phyloP scores from a whole-genome alignment of 306 rosid species.

The Hippophae tibetana region DNA sequence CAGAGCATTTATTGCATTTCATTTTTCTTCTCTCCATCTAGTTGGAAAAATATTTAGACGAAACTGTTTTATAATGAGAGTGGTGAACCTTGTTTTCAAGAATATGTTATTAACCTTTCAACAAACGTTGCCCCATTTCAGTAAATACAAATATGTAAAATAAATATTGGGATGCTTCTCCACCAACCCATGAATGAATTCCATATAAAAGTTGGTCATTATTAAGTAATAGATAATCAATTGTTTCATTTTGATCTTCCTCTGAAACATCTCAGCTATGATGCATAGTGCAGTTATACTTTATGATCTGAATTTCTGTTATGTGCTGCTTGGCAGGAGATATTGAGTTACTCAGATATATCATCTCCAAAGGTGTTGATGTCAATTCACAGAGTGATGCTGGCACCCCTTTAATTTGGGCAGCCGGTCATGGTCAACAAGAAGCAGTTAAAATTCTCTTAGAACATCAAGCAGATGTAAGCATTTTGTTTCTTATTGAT shows the following conservation, averaged over 20 bases:
- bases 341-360: conserved; percentile 53
- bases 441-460: conserved; percentile 62
- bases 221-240: not conserved
- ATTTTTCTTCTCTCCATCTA: not conserved
- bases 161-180: too few species aligned
- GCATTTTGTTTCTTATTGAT: conserved; percentile 12
- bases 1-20: not conserved
- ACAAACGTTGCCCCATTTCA: too few species aligned
- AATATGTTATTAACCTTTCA: too few species aligned
- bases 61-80: too few species aligned
- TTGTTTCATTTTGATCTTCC: not conserved
- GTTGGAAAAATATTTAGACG: not conserved
- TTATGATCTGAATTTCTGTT: conserved; percentile 1
- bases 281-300: not conserved
- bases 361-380: conserved; percentile 64
- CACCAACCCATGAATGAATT: too few species aligned
- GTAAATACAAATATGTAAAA: too few species aligned
- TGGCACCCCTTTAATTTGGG: conserved; percentile 90
- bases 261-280: not conserved
- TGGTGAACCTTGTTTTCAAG: too few species aligned
- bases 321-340: conserved; percentile 45
- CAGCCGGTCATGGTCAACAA: conserved; percentile 86
- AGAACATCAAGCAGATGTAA: conserved; percentile 72
- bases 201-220: too few species aligned
- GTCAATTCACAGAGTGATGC: conserved; percentile 77